These are phyloP conservation scores for Hysterium pulicare DNA, from an alignment of 2,329 filamentous ascomycete species.

Conservation along the genomic window DNA sequence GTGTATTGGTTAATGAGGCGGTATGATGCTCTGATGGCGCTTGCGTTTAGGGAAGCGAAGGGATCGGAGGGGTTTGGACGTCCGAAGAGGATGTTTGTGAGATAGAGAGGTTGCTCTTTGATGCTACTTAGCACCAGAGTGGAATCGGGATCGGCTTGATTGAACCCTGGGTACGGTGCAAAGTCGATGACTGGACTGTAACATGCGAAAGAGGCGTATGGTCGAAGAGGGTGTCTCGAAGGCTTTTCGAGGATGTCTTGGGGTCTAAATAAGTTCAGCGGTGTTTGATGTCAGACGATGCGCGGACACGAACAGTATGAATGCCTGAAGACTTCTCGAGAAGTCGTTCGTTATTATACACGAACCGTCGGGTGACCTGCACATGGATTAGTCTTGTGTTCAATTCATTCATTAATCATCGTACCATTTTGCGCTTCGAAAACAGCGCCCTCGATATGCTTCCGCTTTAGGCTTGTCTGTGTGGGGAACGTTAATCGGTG, in stretches of 20 bases:
- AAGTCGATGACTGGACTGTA: slow-evolving; percentile 53
- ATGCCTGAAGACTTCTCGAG: slow-evolving; percentile 51
- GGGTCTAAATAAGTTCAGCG: slow-evolving; percentile 40
- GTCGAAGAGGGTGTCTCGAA: slow-evolving; percentile 33
- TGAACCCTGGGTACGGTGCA: slow-evolving; percentile 54
- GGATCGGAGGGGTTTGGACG: slow-evolving; percentile 24
- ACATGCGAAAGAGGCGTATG: slow-evolving; percentile 47
- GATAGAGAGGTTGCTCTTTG: slow-evolving; percentile 54
- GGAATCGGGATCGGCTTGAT: slow-evolving; percentile 48
- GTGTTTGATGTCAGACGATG: no score
- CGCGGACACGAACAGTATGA: slow-evolving; percentile 49
- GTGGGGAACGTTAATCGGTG: no score
- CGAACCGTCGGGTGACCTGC: slow-evolving; percentile 54
- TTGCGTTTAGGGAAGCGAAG: slow-evolving; percentile 19
- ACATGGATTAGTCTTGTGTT: neutral
- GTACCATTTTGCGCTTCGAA: slow-evolving; percentile 3
- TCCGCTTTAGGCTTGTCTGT: neutral
- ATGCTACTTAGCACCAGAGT: slow-evolving; percentile 52
- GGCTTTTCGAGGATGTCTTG: slow-evolving; percentile 45
- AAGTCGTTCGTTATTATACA: slow-evolving; percentile 53
- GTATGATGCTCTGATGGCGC: slow-evolving; percentile 47
- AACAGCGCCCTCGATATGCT: neutral
- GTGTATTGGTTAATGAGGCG: slow-evolving; percentile 53
- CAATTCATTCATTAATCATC: no score
- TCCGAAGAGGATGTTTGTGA: slow-evolving; percentile 52